Evolutionary conservation across 2,329 filamentous ascomycete species (phyloP).

Genomic region (Alternaria burnsii): DNA sequence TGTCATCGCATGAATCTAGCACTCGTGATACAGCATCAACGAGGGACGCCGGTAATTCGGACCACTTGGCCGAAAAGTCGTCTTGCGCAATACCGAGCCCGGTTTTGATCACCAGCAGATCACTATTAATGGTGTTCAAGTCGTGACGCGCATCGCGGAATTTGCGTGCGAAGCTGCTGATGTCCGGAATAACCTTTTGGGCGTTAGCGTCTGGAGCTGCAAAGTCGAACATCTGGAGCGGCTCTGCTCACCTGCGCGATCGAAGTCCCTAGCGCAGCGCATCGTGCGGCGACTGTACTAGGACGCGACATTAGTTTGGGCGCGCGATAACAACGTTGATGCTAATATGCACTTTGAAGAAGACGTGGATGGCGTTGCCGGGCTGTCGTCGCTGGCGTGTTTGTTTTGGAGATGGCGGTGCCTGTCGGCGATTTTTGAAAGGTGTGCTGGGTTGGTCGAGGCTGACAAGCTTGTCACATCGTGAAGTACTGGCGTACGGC

Average conservation of each 20-base stretch:
- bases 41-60: constrained; percentile 31
- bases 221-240: constrained; percentile 8
- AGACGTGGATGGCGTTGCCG: constrained; percentile 1
- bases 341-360: constrained; percentile 10
- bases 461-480: constrained; percentile 18
- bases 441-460: constrained; percentile 12
- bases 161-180: constrained; percentile 42
- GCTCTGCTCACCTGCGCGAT: constrained; percentile 38
- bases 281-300: constrained; percentile 45
- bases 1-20: constrained; percentile 39
- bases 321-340: background rate
- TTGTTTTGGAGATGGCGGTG: constrained; percentile 3
- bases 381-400: constrained; percentile 3
- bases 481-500: constrained; percentile 15
- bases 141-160: constrained; percentile 44
- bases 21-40: constrained; percentile 40
- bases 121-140: constrained; percentile 42
- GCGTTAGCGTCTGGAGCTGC: constrained; percentile 20
- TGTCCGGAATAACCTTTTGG: constrained; percentile 40
- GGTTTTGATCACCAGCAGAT: constrained; percentile 44
- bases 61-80: constrained; percentile 35
- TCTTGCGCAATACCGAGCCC: constrained; percentile 44
- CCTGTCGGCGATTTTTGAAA: constrained; percentile 1
- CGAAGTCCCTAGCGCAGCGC: constrained; percentile 42
- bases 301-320: constrained; percentile 33